A percentile compares a stretch with the other conserved stretches of the same genome.
These are phyloP conservation scores for Torrubiella hemipterigena DNA, from an alignment of 2,329 filamentous ascomycete genomes.

Conservation along the genomic window DNA sequence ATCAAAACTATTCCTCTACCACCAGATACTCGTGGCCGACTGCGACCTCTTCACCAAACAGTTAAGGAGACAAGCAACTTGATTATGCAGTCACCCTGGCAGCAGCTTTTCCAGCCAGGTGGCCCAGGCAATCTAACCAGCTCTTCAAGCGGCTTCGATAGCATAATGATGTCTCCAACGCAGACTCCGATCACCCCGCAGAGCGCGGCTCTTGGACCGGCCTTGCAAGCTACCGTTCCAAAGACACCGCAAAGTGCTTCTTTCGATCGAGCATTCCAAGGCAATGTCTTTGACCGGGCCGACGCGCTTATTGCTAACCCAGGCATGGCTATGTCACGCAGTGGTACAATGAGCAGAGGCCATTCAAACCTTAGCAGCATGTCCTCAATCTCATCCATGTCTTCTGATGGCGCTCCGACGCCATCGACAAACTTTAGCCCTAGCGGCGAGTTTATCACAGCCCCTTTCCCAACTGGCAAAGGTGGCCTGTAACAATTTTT, in stretches of 20 bases:
- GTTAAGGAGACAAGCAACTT: conserved; percentile 69
- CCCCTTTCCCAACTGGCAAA: no score
- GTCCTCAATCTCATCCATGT: conserved; percentile 28
- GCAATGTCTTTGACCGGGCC: conserved; percentile 48
- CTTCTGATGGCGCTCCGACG: conserved; percentile 21
- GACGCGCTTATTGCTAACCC: conserved; percentile 45
- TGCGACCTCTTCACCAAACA: conserved; percentile 70
- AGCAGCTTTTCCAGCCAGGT: conserved; percentile 23
- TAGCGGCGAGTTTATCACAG: no score
- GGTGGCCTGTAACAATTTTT: no score
- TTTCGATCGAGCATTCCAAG: conserved; percentile 41
- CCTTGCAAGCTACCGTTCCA: conserved; percentile 79
- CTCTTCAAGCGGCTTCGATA: no score
- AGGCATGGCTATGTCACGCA: conserved; percentile 45
- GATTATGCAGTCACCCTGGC: conserved; percentile 52
- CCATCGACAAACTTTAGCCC: neutral
- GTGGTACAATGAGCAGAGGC: conserved; percentile 31
- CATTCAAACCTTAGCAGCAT: conserved; percentile 25
- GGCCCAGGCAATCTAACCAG: conserved; percentile 25
- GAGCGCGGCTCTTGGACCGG: conserved; percentile 78
- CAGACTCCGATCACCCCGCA: conserved; percentile 74
- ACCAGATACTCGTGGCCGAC: conserved; percentile 57
- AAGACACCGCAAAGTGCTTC: conserved; percentile 51
- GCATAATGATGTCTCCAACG: no score
- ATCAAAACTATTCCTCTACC: conserved; percentile 41